These are phyloP conservation scores for Heracleum sosnowskyi DNA, from an alignment of 129 eudicot species.

Conservation along the genomic window DNA sequence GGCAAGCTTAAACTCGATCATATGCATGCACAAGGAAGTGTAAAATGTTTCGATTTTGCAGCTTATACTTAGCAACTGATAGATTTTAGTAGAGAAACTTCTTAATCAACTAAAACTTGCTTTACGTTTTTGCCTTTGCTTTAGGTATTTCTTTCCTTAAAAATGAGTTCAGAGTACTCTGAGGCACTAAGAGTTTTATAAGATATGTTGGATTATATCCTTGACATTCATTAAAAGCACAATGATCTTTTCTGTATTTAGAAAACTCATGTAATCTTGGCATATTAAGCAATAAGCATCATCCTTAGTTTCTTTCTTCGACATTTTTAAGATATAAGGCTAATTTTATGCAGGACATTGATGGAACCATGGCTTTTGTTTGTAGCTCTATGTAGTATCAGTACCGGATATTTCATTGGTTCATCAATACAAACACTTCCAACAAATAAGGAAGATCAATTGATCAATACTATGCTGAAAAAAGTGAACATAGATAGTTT, in stretches of 20 bases:
- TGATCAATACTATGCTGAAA: background rate
- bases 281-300: background rate
- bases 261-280: background rate
- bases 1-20: background rate
- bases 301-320: background rate
- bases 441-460: background rate
- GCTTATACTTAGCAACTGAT: background rate
- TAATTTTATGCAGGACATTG: background rate
- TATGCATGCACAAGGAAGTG: background rate
- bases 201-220: background rate
- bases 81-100: background rate
- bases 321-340: background rate
- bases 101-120: background rate
- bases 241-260: background rate
- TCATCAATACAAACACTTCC: background rate
- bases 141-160: background rate
- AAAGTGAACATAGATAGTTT: too few species aligned
- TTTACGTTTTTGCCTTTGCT: background rate
- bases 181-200: background rate
- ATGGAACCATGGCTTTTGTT: conserved; percentile 9
- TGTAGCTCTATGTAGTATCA: conserved; percentile 11
- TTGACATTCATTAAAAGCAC: background rate
- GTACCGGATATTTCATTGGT: conserved; percentile 8
- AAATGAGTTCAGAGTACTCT: background rate
- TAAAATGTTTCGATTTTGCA: too few species aligned